These are phyloP conservation scores for Bipolaris gigantea DNA, from an alignment of 2,329 filamentous ascomycete species.

Conservation along the genomic window DNA sequence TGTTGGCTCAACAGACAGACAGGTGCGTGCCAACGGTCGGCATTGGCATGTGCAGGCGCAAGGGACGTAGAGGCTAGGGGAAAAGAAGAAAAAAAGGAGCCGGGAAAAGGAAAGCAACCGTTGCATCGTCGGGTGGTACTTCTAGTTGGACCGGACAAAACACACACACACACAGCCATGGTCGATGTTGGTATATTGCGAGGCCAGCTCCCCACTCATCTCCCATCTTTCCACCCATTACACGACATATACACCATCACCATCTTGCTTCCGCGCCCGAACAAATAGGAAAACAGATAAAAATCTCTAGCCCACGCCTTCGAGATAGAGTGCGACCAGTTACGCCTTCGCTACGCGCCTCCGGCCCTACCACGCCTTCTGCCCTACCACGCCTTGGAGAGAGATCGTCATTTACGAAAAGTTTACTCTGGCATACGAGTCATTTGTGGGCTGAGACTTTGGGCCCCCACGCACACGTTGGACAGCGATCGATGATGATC, in stretches of 20 bases:
- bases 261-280: background rate
- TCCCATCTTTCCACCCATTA: background rate
- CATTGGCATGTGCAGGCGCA: too few relatives aligned
- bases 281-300: background rate
- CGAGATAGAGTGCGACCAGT: too few relatives aligned
- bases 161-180: too few relatives aligned
- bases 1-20: too few relatives aligned
- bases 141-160: too few relatives aligned
- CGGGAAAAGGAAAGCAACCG: too few relatives aligned
- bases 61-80: too few relatives aligned
- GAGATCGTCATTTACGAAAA: background rate
- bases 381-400: background rate
- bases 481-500: background rate
- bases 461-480: background rate
- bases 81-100: too few relatives aligned
- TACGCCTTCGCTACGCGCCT: background rate
- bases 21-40: too few relatives aligned
- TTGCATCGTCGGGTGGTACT: too few relatives aligned
- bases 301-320: background rate
- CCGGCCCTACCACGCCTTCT: background rate
- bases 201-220: background rate
- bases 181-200: too few relatives aligned
- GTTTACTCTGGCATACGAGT: background rate
- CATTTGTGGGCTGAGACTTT: background rate
- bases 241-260: too few relatives aligned